phyloP scores from a whole-genome alignment of 2,329 filamentous ascomycete genomes.

The Pseudocercospora macadamiae region DNA sequence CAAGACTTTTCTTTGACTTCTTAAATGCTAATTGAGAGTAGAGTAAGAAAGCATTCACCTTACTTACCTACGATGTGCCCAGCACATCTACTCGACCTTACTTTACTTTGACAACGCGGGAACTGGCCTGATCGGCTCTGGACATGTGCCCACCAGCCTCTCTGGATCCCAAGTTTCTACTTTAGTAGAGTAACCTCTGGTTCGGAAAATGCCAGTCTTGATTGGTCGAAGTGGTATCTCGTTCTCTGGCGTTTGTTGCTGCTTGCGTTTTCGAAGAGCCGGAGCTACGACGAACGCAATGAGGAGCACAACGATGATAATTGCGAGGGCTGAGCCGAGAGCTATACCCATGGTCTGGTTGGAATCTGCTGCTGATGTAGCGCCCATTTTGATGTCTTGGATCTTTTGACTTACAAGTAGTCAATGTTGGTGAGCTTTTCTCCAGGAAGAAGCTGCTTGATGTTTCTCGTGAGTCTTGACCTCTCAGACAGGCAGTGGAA shows the following conservation, averaged over 20 bases:
- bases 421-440: not conserved
- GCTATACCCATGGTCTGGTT: not conserved
- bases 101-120: too few relatives aligned
- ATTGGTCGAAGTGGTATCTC: not conserved
- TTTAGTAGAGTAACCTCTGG: not conserved
- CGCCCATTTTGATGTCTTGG: not conserved
- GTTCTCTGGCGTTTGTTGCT: not conserved
- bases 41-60: too few relatives aligned
- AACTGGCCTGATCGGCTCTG: conserved; percentile 21
- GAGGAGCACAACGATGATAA: not conserved
- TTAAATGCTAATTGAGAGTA: too few relatives aligned
- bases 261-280: not conserved
- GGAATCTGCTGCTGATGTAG: not conserved
- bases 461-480: too few relatives aligned
- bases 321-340: not conserved
- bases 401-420: not conserved
- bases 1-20: too few relatives aligned
- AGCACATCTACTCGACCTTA: too few relatives aligned
- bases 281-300: not conserved
- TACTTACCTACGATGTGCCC: too few relatives aligned
- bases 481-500: too few relatives aligned
- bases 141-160: not conserved
- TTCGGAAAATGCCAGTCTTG: not conserved
- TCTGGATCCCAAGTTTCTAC: not conserved
- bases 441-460: too few relatives aligned